Conservation (phyloP, 108 stramenopile genomes). For the Skeletonema potamos region DNA sequence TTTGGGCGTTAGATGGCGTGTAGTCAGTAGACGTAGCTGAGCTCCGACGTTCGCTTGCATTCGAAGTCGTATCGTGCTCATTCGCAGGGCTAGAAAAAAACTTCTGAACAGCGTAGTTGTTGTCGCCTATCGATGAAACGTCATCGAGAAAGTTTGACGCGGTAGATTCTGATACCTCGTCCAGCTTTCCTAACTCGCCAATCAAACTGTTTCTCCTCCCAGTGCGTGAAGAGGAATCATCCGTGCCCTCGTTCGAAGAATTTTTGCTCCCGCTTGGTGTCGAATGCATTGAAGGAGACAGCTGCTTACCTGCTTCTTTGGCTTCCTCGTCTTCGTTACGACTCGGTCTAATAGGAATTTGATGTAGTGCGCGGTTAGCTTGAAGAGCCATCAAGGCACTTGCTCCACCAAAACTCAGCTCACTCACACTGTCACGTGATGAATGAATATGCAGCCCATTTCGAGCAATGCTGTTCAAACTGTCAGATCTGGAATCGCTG, state of each 20-base stretch:
- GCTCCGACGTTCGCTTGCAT: not conserved
- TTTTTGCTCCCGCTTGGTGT: not conserved
- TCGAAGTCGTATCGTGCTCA: not conserved
- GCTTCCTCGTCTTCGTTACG: not conserved
- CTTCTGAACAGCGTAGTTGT: constrained; percentile 7
- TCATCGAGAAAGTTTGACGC: constrained; percentile 20
- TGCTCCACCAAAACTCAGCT: constrained; percentile 47
- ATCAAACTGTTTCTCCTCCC: constrained; percentile 4
- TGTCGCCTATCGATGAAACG: constrained; percentile 7
- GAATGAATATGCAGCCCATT: constrained; percentile 16
- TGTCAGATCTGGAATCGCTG: constrained; percentile 12
- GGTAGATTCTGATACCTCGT: constrained; percentile 21
- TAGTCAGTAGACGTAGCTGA: not conserved
- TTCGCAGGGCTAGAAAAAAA: constrained; percentile 7
- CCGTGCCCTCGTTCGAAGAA: not conserved
- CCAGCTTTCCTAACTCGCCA: constrained; percentile 11
- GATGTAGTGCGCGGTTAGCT: not conserved
- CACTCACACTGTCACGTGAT: constrained; percentile 31
- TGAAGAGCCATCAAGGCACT: constrained; percentile 31
- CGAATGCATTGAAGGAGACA: not conserved
- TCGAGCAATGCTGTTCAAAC: constrained; percentile 25
- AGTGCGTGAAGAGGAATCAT: constrained; percentile 3
- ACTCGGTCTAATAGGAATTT: not conserved
- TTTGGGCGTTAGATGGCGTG: no score
- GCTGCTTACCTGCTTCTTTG: not conserved